Base-by-base conservation (phyloP, 2,329 filamentous ascomycete genomes). In the Cordyceps cateniannulata region DNA sequence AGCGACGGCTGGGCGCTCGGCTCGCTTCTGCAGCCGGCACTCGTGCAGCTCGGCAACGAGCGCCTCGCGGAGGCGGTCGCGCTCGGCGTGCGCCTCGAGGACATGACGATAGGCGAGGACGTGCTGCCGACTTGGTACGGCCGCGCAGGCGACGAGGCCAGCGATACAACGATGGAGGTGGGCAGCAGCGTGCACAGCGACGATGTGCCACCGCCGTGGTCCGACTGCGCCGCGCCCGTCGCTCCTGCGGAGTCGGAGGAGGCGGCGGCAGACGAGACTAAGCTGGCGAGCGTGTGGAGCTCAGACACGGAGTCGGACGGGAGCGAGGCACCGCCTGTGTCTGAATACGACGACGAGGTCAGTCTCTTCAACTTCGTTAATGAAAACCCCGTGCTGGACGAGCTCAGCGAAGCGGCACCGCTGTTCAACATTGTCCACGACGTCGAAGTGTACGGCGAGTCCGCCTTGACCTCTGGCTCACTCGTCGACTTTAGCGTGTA, bases 401-500 rank as follows among this genome's bases (percentile, higher is more conserved):
- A 18, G 65, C n/a, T 10, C n/a, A 8, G 65, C 3, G 68, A 67
- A 2, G 61, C 62, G 1, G 59, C 62, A 6, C 64, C 64, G 7
- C 38, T 32, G 3, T n/a, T 9, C n/a, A 69, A 72, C 53, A 61
- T 73, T 4, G 50, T 74, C 12, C 66, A 70, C 60, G 66, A 67
- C 27, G 70, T 69, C 14, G 60, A 70, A 14, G 40, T 73, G 0
- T 45, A 67, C 1, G 67, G 65, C 1, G 49, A 9, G 32, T 9
- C 44, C 55, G 18, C 38, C 4, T 14, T 5, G 2, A 25, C 62
- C 20, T 42, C 53, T 1, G 55, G 29, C 18, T 14, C 18, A 10
- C 49, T 60, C 2, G 65, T 70, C 22, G 71, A 74, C 48, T 62
- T 75, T 16, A 70, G 72, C 32, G 63, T 74, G 0, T 73, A 67